These are phyloP conservation scores for Chrysanthemum seticuspe DNA, from an alignment of 129 eudicot species.

Conservation along the genomic window DNA sequence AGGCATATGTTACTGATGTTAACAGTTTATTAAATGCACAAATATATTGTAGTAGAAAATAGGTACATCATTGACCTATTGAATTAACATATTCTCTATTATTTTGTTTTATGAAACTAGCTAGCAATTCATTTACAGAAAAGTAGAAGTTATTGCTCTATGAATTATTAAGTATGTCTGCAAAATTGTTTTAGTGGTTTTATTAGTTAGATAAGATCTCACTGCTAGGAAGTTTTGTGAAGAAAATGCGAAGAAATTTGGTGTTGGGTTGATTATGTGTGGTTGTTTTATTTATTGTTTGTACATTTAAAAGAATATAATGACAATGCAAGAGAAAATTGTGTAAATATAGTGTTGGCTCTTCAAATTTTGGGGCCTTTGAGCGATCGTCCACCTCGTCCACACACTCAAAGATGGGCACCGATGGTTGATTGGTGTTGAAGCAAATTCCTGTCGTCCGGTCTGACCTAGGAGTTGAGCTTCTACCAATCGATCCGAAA, in stretches of 20 bases:
- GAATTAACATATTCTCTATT: constrained; percentile 8
- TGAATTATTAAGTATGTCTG: neutral
- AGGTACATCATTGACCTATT: constrained; percentile 20
- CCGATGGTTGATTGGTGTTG: too few species aligned
- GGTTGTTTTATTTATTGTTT: neutral
- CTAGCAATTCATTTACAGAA: neutral
- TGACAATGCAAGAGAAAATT: neutral
- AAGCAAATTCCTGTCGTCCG: too few species aligned
- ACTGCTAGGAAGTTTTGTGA: too few species aligned
- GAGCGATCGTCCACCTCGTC: too few species aligned
- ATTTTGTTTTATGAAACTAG: constrained; percentile 17
- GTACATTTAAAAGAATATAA: neutral
- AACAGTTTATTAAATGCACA: constrained; percentile 26
- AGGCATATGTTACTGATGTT: constrained; percentile 20
- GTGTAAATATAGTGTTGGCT: neutral
- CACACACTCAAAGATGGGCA: too few species aligned
- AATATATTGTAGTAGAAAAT: constrained; percentile 5
- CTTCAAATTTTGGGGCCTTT: too few species aligned
- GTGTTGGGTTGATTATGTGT: neutral
- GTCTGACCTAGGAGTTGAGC: too few species aligned
- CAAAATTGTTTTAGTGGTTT: too few species aligned
- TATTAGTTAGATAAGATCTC: too few species aligned
- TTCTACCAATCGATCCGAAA: too few species aligned
- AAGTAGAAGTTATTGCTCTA: neutral
- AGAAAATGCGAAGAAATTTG: neutral